A percentile compares a stretch with the other conserved stretches of the same genome.
phyloP scores from a whole-genome alignment of 75 land plant genomes.

The Larix kaempferi region DNA sequence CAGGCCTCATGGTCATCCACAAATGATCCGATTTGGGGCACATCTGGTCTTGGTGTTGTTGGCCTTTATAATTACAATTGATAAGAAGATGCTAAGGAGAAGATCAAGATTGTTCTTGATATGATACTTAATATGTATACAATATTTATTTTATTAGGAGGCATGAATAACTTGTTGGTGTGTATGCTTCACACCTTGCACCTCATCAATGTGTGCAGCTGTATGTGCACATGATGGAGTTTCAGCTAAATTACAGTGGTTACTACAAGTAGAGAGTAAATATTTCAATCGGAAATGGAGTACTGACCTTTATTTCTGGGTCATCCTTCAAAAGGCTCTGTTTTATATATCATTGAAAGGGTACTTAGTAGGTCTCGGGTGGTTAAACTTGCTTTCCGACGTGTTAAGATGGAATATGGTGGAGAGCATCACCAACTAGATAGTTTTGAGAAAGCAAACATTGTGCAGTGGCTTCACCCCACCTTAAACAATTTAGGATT shows the following conservation, averaged over 20 bases:
- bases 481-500: constrained; percentile 56
- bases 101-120: constrained; percentile 71
- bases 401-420: constrained; percentile 39
- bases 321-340: constrained; percentile 61
- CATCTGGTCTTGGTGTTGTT: constrained; percentile 89
- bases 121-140: constrained; percentile 71
- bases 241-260: constrained; percentile 73
- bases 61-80: constrained; percentile 54
- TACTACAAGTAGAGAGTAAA: constrained; percentile 83
- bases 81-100: constrained; percentile 57
- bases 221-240: constrained; percentile 95
- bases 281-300: constrained; percentile 83
- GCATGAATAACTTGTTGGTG: constrained; percentile 87
- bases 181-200: constrained; percentile 94
- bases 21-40: constrained; percentile 93
- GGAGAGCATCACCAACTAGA: constrained; percentile 66
- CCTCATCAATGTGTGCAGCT: constrained; percentile 86
- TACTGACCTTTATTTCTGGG: no score
- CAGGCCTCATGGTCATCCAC: constrained; percentile 93
- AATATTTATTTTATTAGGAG: constrained; percentile 79
- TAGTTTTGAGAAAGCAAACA: constrained; percentile 73
- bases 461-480: constrained; percentile 94
- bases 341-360: constrained; percentile 84
- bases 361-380: constrained; percentile 76
- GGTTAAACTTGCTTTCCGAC: constrained; percentile 30